Evolutionary conservation across 441 rosid genomes (phyloP), one percentile per base, ranked within the genome.

Genomic region (Breynia disticha): DNA sequence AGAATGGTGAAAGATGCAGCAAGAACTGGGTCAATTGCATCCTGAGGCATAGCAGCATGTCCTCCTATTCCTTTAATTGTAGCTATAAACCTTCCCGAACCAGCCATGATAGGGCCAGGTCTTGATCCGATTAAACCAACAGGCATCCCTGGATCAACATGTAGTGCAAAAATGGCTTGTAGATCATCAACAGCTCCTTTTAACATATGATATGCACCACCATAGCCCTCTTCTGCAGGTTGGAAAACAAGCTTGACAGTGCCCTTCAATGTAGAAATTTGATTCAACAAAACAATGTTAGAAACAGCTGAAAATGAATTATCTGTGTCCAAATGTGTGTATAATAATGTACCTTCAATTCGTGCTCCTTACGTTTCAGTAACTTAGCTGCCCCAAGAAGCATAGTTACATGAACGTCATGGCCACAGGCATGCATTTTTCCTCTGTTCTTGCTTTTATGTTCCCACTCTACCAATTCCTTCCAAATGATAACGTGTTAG

Each of bases 201-300:
- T 48, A 90, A 49, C 90, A 87, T 76, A 50, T 83, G 77, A 63
- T 79, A 77, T 18, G 97, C 95, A 20, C 97, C 95, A 0, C 61
- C 83, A 52, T 61, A 35, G 11, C 84, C 73, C 70, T 90, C 95
- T 67, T 90, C 97, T 0, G 67, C 95, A 15, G 95, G 94, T 66
- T 87, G 97, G 67, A 90, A 90, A 18, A 87, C 86, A 50, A 87
- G 83, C 58, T 81, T 84, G 47, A 84, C 75, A 2, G 87, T 90
- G 5, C 95, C 95, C 84, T 84, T 59, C 47, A 67, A 45, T 35
- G 9, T 22, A 45, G 35, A 28, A 2, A 28, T 28, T 28, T 28
- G n/a, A 28, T 28, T 28, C 35, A 28, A 1, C 8, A 28, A 28
- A 2, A 28, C 35, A 28, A 28, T 9, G 8, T 28, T 28, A 28